Evolutionary conservation across 345 rosid species (phyloP).

Genomic region (Reutealis trisperma): DNA sequence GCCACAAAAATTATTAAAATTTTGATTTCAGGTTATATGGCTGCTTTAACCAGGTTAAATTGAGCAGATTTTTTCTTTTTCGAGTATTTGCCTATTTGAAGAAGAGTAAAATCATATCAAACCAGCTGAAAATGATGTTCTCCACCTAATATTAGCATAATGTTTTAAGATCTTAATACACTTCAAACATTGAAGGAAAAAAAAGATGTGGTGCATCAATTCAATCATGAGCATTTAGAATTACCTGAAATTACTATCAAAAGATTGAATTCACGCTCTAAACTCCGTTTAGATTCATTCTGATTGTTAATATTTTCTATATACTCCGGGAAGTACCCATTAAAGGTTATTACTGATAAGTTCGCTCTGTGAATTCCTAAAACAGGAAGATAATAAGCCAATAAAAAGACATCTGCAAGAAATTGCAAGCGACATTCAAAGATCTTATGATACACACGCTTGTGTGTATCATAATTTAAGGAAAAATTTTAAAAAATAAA

Average conservation of each 20-base stretch:
- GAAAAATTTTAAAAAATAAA: no score
- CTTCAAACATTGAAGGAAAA: not conserved
- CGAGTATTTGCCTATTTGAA: not conserved
- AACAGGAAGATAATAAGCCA: slow-evolving; percentile 10
- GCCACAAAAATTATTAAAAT: no score
- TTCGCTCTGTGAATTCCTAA: slow-evolving; percentile 50
- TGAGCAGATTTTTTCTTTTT: no score
- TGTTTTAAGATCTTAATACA: not conserved
- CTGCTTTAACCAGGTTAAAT: no score
- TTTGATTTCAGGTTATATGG: no score
- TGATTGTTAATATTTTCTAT: slow-evolving; percentile 45
- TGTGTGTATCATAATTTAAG: not conserved
- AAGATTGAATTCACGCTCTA: slow-evolving; percentile 71
- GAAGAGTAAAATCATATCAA: slow-evolving; percentile 6
- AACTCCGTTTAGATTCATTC: slow-evolving; percentile 61
- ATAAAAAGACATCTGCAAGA: not conserved
- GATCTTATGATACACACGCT: no score
- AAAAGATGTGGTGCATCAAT: not conserved
- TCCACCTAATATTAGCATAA: slow-evolving; percentile 18
- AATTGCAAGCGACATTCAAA: not conserved
- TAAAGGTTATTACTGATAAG: slow-evolving; percentile 61
- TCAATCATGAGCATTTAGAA: slow-evolving; percentile 12
- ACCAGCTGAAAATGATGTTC: slow-evolving; percentile 37
- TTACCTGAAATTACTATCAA: slow-evolving; percentile 27
- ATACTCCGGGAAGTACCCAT: slow-evolving; percentile 81